Evolutionary conservation across 2,329 filamentous ascomycete genomes (phyloP).

Genomic region (Trichophyton rubrum): DNA sequence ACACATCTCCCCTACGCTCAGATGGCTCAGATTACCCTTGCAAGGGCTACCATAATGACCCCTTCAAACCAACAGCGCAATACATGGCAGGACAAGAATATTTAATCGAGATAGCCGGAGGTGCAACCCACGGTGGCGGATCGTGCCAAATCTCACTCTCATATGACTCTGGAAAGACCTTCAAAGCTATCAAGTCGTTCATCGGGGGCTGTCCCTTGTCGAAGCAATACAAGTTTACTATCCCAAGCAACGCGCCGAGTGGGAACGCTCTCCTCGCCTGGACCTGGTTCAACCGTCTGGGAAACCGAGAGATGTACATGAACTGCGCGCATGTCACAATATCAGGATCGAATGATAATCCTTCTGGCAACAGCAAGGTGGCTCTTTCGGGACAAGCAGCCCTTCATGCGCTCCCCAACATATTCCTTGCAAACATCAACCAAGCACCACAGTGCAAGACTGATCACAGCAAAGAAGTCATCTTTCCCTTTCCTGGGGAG

Average conservation of each 20-base stretch:
- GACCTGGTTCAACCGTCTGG: slow-evolving; percentile 63
- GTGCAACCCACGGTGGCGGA: slow-evolving; percentile 54
- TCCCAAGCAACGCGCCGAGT: slow-evolving; percentile 52
- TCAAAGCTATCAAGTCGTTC: slow-evolving; percentile 55
- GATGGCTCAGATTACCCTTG: slow-evolving; percentile 59
- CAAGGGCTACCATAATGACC: slow-evolving; percentile 52
- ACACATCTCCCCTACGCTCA: slow-evolving; percentile 52
- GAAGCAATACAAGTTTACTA: slow-evolving; percentile 50
- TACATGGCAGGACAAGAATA: slow-evolving; percentile 53
- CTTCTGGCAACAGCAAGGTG: background rate
- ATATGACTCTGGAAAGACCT: slow-evolving; percentile 58
- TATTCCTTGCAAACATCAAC: slow-evolving; percentile 12
- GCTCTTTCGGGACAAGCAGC: background rate
- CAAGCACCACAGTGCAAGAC: slow-evolving; percentile 8
- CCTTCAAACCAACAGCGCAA: slow-evolving; percentile 44
- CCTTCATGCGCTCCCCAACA: slow-evolving; percentile 6
- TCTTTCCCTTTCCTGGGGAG: slow-evolving; percentile 10
- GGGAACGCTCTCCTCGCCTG: slow-evolving; percentile 56
- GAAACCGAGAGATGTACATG: slow-evolving; percentile 50
- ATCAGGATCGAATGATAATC: slow-evolving; percentile 14
- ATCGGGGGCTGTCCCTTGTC: slow-evolving; percentile 43
- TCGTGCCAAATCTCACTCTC: slow-evolving; percentile 66
- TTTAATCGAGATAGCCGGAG: slow-evolving; percentile 52
- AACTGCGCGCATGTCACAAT: slow-evolving; percentile 65
- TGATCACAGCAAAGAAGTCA: slow-evolving; percentile 3